Evolutionary conservation across 176 grass and related monocot species (phyloP).

Genomic region (Elymus sibiricus): DNA sequence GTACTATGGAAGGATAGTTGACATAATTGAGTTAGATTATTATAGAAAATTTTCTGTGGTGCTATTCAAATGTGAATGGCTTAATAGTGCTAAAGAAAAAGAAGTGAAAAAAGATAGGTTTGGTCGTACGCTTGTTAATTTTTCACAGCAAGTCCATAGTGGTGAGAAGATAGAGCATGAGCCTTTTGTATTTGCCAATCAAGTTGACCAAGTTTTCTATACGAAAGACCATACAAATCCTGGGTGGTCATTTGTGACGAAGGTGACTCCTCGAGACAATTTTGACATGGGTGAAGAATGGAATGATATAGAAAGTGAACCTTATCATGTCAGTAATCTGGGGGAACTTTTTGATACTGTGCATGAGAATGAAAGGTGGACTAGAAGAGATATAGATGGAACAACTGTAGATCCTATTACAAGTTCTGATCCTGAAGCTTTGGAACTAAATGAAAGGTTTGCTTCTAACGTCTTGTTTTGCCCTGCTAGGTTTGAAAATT

Average conservation of each 20-base stretch:
- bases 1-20: slow-evolving; percentile 18
- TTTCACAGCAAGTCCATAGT: background rate
- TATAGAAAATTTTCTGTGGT: background rate
- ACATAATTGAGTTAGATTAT: slow-evolving; percentile 20
- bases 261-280: background rate
- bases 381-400: background rate
- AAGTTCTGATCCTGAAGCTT: background rate
- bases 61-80: slow-evolving; percentile 32
- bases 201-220: slow-evolving; percentile 29
- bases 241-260: slow-evolving; percentile 1
- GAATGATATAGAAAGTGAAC: slow-evolving; percentile 13
- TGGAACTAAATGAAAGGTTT: background rate
- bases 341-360: background rate
- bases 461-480: background rate
- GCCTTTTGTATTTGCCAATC: slow-evolving; percentile 12
- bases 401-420: background rate
- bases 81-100: background rate
- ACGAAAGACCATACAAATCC: background rate
- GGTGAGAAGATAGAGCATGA: slow-evolving; percentile 1
- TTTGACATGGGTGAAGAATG: slow-evolving; percentile 16
- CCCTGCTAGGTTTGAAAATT: background rate
- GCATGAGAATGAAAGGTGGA: background rate
- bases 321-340: background rate
- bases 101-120: slow-evolving; percentile 11
- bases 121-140: slow-evolving; percentile 23